Base-by-base conservation (phyloP, 371 early-diverging fungal genomes). In the Mucor velutinosus region DNA sequence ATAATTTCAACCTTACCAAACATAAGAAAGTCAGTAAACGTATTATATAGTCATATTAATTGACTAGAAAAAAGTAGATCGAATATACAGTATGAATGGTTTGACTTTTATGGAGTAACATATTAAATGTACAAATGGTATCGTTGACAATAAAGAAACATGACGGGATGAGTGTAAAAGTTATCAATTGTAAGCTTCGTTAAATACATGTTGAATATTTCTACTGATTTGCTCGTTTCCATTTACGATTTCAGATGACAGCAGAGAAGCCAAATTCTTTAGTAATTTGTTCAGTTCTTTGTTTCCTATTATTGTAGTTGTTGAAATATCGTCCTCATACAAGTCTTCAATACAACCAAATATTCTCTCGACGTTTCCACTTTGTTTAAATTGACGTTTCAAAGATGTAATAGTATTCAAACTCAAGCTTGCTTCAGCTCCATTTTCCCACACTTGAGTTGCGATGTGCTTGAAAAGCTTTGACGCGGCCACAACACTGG, bases 391-490 rank as follows among this genome's bases (percentile, higher is more conserved):
- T 47, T 58, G 65, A 58, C 49, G 35, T 49, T 58, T 65, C 25
- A 65, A 58, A 47, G 65, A 49, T 29, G 58, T 35, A 23, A 58
- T 43, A 47, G n/a, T 65, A 25, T 65, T 58, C 58, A 47, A 49
- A 23, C 21, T 21, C 30, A 65, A 49, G 29, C 65, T 65, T 58
- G 65, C 65, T 45, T 32, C 49, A 58, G 27, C 59, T 58, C 49
- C 65, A 49, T 65, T 65, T n/a, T 49, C 32, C 65, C 65, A 49
- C 35, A 58, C 65, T 58, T 65, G 58, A 43, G 58, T 58, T 64
- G 65, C 58, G 29, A 64, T 64, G 58, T 58, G 58, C 53, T 47
- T 29, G 35, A 65, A 58, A 58, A 58, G 21, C 30, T 65, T 65
- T n/a, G 65, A 65, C 14, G 59, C 51, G 43, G 25, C 47, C 30